These are phyloP conservation scores for Nematodospora valgi DNA, from an alignment of 805 yeast genomes.

Conservation along the genomic window DNA sequence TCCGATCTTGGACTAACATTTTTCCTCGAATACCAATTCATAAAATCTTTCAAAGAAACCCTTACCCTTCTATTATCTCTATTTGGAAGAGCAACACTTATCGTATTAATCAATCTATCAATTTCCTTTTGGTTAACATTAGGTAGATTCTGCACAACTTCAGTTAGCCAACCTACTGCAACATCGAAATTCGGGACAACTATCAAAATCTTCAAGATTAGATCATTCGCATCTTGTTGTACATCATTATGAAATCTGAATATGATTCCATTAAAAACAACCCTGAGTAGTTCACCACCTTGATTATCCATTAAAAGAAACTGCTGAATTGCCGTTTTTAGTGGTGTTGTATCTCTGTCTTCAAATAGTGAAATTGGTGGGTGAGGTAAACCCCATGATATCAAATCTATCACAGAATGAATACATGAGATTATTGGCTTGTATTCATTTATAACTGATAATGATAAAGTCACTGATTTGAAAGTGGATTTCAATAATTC, in stretches of 20 bases:
- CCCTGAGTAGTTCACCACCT: conserved; percentile 55
- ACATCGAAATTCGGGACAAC: conserved; percentile 41
- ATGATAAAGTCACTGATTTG: conserved; percentile 55
- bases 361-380: conserved; percentile 75
- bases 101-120: conserved; percentile 53
- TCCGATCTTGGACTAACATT: conserved; percentile 46
- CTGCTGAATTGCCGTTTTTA: conserved; percentile 46
- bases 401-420: conserved; percentile 75
- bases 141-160: conserved; percentile 57
- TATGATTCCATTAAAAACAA: conserved; percentile 63
- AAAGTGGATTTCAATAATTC: conserved; percentile 51
- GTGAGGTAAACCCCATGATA: conserved; percentile 77
- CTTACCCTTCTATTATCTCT: conserved; percentile 75
- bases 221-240: conserved; percentile 70
- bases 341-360: conserved; percentile 48
- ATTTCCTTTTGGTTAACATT: conserved; percentile 67
- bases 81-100: conserved; percentile 58
- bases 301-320: conserved; percentile 41
- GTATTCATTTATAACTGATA: conserved; percentile 53
- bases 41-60: conserved; percentile 68
- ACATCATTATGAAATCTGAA: conserved; percentile 68
- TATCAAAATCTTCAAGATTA: conserved; percentile 60
- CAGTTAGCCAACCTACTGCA: conserved; percentile 57
- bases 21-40: conserved; percentile 78
- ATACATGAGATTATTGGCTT: conserved; percentile 70